Conservation (phyloP, 768 basidiomycete species). For the Nidula microcarpa region DNA sequence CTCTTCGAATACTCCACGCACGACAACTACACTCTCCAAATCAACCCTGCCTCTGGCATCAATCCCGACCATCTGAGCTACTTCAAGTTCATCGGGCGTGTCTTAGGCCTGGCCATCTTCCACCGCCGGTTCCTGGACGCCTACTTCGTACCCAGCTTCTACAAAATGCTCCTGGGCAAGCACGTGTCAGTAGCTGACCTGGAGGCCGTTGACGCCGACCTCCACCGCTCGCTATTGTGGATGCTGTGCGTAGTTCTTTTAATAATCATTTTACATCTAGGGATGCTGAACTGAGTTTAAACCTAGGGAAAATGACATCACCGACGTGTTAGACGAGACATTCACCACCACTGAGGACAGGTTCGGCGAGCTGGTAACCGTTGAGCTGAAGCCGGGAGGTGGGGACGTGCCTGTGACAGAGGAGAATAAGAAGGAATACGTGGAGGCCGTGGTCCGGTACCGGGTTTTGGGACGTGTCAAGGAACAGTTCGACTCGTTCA, state of each 20-base stretch:
- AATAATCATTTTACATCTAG: background rate
- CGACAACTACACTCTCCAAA: slow-evolving; percentile 79
- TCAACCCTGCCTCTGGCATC: slow-evolving; percentile 72
- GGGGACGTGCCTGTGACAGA: slow-evolving; percentile 62
- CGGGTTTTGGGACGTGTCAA: slow-evolving; percentile 79
- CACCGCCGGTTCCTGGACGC: slow-evolving; percentile 77
- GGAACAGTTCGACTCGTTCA: slow-evolving; percentile 83
- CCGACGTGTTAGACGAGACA: slow-evolving; percentile 69
- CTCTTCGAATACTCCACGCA: slow-evolving; percentile 77
- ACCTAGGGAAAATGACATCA: slow-evolving; percentile 70
- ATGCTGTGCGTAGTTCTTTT: slow-evolving; percentile 56
- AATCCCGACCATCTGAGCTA: slow-evolving; percentile 78
- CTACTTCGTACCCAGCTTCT: slow-evolving; percentile 77
- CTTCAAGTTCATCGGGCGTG: slow-evolving; percentile 79
- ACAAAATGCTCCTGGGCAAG: slow-evolving; percentile 74
- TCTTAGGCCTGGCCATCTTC: slow-evolving; percentile 73
- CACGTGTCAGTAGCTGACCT: slow-evolving; percentile 58
- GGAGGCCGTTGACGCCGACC: slow-evolving; percentile 65
- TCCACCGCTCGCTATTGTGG: slow-evolving; percentile 68
- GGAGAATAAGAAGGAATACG: slow-evolving; percentile 76
- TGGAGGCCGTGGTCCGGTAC: slow-evolving; percentile 75
- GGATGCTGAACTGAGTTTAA: background rate
- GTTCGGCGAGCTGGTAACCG: slow-evolving; percentile 67
- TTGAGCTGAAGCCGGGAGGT: slow-evolving; percentile 65
- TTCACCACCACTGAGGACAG: slow-evolving; percentile 71